These are phyloP conservation scores for Colletotrichum navitas DNA, from an alignment of 2,329 filamentous ascomycete species.

Conservation along the genomic window DNA sequence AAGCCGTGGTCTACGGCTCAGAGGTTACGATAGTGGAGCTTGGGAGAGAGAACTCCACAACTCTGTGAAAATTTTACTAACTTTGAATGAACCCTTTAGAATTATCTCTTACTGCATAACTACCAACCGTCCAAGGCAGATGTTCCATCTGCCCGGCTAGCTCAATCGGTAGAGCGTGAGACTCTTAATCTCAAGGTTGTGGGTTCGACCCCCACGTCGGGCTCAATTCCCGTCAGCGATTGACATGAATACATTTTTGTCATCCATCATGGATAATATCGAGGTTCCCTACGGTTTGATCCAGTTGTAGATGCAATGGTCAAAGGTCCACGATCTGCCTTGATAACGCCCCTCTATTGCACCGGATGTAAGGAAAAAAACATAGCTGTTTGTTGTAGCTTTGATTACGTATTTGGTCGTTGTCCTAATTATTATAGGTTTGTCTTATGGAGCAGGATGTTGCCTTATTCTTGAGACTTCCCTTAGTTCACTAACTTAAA, in stretches of 20 bases:
- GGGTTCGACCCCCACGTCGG: conserved; percentile 60
- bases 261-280: background rate
- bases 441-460: too few species aligned
- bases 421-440: too few species aligned
- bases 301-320: too few species aligned
- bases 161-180: conserved; percentile 81
- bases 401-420: too few species aligned
- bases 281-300: rapidly evolving
- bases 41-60: conserved; percentile 11
- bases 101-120: rapidly evolving
- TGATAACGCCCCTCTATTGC: too few species aligned
- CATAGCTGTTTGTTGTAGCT: too few species aligned
- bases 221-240: conserved; percentile 45
- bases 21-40: background rate
- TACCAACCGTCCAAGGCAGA: conserved; percentile 25
- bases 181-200: conserved; percentile 75
- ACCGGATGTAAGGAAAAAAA: too few species aligned
- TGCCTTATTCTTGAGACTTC: too few species aligned
- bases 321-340: too few species aligned
- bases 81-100: rapidly evolving
- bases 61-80: conserved; percentile 20
- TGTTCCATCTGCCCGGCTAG: conserved; percentile 62
- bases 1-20: background rate
- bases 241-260: conserved; percentile 9
- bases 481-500: too few species aligned